phyloP scores from a whole-genome alignment of 306 rosid genomes.

The Pterocarpus macrocarpus region DNA sequence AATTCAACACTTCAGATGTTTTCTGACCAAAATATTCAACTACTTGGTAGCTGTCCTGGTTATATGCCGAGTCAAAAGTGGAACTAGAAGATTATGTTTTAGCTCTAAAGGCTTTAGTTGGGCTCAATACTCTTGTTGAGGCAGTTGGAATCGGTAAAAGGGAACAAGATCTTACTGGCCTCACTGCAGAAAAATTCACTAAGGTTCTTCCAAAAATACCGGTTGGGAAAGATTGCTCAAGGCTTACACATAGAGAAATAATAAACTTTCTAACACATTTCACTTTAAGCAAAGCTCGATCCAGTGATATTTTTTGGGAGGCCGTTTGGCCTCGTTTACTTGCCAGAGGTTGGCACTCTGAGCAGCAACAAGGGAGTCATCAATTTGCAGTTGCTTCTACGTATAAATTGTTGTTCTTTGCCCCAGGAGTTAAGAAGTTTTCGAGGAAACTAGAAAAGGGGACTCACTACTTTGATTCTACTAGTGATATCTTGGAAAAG shows the following conservation, averaged over 20 bases:
- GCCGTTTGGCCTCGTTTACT: slow-evolving; percentile 86
- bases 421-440: slow-evolving; percentile 64
- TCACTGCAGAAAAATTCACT: slow-evolving; percentile 53
- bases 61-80: slow-evolving; percentile 62
- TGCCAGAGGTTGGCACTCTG: slow-evolving; percentile 81
- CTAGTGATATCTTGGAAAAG: slow-evolving; percentile 61
- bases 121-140: slow-evolving; percentile 62
- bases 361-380: slow-evolving; percentile 55
- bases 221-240: slow-evolving; percentile 63
- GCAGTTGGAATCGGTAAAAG: slow-evolving; percentile 71
- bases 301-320: slow-evolving; percentile 73
- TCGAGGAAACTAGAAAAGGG: slow-evolving; percentile 68
- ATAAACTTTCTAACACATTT: slow-evolving; percentile 55
- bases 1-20: neutral
- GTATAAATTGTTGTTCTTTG: slow-evolving; percentile 58
- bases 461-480: slow-evolving; percentile 65
- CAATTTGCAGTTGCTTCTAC: slow-evolving; percentile 38
- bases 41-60: slow-evolving; percentile 57
- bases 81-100: slow-evolving; percentile 60
- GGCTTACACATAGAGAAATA: slow-evolving; percentile 58
- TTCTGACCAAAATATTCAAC: no score
- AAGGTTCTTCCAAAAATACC: slow-evolving; percentile 22
- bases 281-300: slow-evolving; percentile 66
- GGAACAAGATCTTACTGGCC: slow-evolving; percentile 66
- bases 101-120: slow-evolving; percentile 59